Evolutionary conservation across 106 monocot genomes (phyloP).

Genomic region (Cymbidium sinense): DNA sequence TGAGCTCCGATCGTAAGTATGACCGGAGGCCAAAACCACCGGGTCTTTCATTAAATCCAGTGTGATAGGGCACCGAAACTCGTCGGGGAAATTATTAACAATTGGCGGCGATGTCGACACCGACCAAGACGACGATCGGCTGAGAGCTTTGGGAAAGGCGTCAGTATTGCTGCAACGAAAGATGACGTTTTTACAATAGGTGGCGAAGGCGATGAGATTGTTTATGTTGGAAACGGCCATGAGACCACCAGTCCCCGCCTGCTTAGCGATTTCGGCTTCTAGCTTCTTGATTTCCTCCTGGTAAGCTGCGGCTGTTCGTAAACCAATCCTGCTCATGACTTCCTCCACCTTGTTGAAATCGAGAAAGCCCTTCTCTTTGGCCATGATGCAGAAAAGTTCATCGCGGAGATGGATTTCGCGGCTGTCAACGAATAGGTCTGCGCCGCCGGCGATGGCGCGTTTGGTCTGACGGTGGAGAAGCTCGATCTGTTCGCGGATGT

Average conservation of each 20-base stretch:
- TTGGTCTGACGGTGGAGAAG: constrained; percentile 30
- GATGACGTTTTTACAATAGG: constrained; percentile 6
- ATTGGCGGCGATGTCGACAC: background rate
- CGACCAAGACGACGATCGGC: background rate
- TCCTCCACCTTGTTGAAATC: constrained; percentile 25
- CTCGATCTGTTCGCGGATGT: constrained; percentile 35
- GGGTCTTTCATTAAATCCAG: constrained; percentile 51
- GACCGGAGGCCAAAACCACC: constrained; percentile 41
- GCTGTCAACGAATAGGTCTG: constrained; percentile 15
- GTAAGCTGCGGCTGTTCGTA: constrained; percentile 19
- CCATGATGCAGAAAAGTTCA: constrained; percentile 23
- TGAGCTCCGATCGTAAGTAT: constrained; percentile 52
- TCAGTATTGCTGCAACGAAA: background rate
- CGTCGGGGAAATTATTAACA: constrained; percentile 28
- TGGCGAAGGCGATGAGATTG: constrained; percentile 23
- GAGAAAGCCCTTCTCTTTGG: background rate
- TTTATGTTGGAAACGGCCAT: constrained; percentile 38
- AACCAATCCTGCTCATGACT: constrained; percentile 16
- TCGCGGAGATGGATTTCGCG: constrained; percentile 21
- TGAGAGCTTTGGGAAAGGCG: background rate
- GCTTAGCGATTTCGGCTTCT: constrained; percentile 19
- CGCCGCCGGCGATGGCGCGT: constrained; percentile 14
- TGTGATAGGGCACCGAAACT: constrained; percentile 49
- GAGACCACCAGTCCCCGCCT: constrained; percentile 52
- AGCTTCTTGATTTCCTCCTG: constrained; percentile 26